These are phyloP conservation scores for Coemansia sp. DNA, from an alignment of 192 early-diverging fungal species.

Conservation along the genomic window DNA sequence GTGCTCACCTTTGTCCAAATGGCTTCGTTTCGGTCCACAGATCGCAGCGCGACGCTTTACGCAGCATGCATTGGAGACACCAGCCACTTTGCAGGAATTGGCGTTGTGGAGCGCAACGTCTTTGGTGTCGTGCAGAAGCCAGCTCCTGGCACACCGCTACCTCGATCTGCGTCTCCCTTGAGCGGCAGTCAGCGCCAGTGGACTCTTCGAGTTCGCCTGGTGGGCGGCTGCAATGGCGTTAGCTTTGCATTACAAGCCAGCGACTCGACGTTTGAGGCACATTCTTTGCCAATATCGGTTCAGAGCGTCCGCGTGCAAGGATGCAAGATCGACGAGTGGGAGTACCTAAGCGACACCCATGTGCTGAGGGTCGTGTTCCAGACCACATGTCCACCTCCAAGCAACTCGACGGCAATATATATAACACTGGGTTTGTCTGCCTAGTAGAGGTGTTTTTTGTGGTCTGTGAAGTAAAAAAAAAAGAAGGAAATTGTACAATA, in stretches of 20 bases:
- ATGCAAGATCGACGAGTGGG: slow-evolving; percentile 2
- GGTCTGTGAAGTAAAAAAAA: not conserved
- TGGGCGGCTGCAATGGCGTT: not conserved
- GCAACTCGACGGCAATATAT: not conserved
- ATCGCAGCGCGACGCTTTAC: slow-evolving; percentile 24
- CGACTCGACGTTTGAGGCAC: not conserved
- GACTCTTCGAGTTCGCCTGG: slow-evolving; percentile 27
- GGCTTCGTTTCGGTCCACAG: slow-evolving; percentile 13
- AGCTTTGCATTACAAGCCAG: slow-evolving; percentile 14
- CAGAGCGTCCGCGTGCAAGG: slow-evolving; percentile 20
- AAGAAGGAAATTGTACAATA: not conserved
- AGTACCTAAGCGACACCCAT: slow-evolving; percentile 5
- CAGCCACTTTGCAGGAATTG: slow-evolving; percentile 9
- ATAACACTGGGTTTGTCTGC: slow-evolving; percentile 3
- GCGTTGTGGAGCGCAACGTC: slow-evolving; percentile 22
- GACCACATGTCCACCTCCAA: not conserved
- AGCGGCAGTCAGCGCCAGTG: slow-evolving; percentile 7
- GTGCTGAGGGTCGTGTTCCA: slow-evolving; percentile 2
- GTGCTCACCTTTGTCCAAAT: slow-evolving; percentile 24
- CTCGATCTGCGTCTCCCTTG: not conserved
- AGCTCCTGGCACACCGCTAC: not conserved
- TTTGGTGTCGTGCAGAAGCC: slow-evolving; percentile 22
- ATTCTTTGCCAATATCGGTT: slow-evolving; percentile 5
- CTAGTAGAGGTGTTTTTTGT: not conserved
- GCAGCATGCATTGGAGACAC: slow-evolving; percentile 39